A percentile compares a stretch with the other conserved stretches of the same genome.
Evolutionary conservation across 23 red algal genomes (phyloP).

Genomic region (Pyropia yezoensis): DNA sequence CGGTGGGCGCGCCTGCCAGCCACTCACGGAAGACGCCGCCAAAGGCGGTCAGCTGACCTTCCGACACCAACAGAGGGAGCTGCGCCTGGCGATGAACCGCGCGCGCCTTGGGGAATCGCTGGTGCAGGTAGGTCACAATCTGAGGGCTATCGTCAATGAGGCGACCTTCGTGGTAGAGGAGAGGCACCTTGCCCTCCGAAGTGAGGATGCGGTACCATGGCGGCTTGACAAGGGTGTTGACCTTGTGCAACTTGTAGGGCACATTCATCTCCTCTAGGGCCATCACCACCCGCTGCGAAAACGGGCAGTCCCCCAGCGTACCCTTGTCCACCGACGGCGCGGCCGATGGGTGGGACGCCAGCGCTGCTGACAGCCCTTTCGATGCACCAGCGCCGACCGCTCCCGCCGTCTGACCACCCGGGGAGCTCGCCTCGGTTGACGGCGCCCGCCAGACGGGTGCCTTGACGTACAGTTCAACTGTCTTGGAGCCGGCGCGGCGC

Average conservation of each 20-base stretch:
- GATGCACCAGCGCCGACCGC: no score
- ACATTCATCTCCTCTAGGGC: constrained; percentile 38
- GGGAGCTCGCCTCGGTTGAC: no score
- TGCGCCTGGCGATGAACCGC: constrained; percentile 9
- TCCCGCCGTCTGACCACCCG: no score
- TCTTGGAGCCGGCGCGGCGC: no score
- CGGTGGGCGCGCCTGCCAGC: constrained; percentile 14
- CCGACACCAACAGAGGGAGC: constrained; percentile 12
- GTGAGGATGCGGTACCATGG: constrained; percentile 56
- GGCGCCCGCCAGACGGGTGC: no score
- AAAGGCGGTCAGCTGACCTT: constrained; percentile 25
- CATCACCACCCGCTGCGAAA: constrained; percentile 56
- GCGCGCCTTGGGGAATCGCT: constrained; percentile 6
- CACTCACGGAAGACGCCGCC: constrained; percentile 28
- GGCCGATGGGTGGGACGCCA: no score
- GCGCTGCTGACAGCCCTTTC: no score
- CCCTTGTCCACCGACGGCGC: no score
- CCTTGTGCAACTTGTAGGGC: constrained; percentile 10
- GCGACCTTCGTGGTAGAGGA: constrained; percentile 48
- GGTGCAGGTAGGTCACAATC: constrained; percentile 35
- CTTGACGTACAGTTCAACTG: no score
- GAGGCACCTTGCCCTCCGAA: constrained; percentile 17
- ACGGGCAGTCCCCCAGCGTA: constrained; percentile 29
- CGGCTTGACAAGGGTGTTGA: constrained; percentile 25
- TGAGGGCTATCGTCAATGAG: constrained; percentile 31